Conservation (phyloP, 352 stramenopile species). For the Globisporangium acanthophoron region DNA sequence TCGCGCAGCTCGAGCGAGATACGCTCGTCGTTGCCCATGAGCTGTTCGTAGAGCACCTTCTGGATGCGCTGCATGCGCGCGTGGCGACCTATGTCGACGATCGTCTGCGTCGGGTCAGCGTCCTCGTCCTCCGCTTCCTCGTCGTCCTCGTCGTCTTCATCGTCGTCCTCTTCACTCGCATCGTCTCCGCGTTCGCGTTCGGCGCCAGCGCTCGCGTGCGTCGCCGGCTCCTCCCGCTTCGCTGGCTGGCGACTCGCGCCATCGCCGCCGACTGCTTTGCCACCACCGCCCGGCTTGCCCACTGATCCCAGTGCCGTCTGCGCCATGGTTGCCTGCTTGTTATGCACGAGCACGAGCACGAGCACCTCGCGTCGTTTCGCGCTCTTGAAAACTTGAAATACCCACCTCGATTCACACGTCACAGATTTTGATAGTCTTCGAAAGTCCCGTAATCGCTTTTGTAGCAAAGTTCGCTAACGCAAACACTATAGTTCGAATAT, state of each 20-base stretch:
- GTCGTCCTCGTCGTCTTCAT: slow-evolving; percentile 38
- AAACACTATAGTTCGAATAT: not conserved
- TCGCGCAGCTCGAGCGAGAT: slow-evolving; percentile 68
- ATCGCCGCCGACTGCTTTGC: not conserved
- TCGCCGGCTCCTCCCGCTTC: not conserved
- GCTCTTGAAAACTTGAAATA: not conserved
- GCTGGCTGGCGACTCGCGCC: not conserved
- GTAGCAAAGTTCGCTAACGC: too few relatives aligned
- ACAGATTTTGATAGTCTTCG: not conserved
- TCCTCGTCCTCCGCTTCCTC: slow-evolving; percentile 57
- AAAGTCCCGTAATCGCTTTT: not conserved
- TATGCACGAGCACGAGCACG: not conserved
- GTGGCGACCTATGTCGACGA: slow-evolving; percentile 73
- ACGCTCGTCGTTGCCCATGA: slow-evolving; percentile 69
- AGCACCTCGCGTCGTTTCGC: not conserved
- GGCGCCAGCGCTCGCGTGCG: too few relatives aligned
- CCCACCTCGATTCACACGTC: not conserved
- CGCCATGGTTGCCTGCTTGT: not conserved
- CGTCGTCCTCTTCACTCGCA: slow-evolving; percentile 11
- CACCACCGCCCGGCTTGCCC: not conserved
- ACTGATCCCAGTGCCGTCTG: not conserved
- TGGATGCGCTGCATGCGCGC: slow-evolving; percentile 82
- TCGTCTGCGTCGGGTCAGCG: slow-evolving; percentile 67
- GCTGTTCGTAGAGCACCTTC: slow-evolving; percentile 77
- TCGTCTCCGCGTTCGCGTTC: not conserved